Base-by-base conservation (phyloP, 495 filamentous ascomycete genomes). In the Penicillium soppii region DNA sequence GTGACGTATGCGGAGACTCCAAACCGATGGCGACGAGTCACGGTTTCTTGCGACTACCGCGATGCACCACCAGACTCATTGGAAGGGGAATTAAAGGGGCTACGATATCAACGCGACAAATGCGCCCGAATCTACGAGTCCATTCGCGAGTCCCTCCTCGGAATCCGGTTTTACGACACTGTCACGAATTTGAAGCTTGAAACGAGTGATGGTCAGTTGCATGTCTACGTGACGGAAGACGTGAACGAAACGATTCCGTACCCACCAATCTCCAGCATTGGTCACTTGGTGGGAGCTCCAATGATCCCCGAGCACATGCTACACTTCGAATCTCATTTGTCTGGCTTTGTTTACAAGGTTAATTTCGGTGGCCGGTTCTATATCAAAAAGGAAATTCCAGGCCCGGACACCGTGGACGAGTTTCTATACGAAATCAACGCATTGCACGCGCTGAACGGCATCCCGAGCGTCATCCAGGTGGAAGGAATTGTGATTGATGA, bases 341-440 rank as follows among this genome's bases (percentile, higher is more conserved):
- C 94, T 8, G 94, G 94, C 0, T 98, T 97, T 65, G 94, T 98
- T 26, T 98, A 98, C 77, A 96, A 92, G 71, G 91, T 98, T 37
- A 77, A 71, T 7, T 79, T 90, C 22, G 69, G 78, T 49, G 85
- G 82, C 30, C 71, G 80, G 39, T 73, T 82, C 13, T 89, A 86
- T 63, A 96, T 98, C 71, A 98, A 98, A 69, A 98, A 98, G 62
- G 94, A 98, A 67, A 97, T 98, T 41, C 94, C 94, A 2, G 91
- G 95, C 1, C 95, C 94, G 0, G 92, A 98, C 66, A 94, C 88
- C 0, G 85, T 97, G 22, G 94, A 98, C 54, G 94, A 98, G 63
- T 98, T 98, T 61, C 76, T 97, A 10, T 98, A 98, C 70, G 94
- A 98, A 67, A 89, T 97, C 59, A 97, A 97, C 69, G 94, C 95